Base-by-base conservation (phyloP, 352 stramenopile genomes). In the Pythium monospermum region DNA sequence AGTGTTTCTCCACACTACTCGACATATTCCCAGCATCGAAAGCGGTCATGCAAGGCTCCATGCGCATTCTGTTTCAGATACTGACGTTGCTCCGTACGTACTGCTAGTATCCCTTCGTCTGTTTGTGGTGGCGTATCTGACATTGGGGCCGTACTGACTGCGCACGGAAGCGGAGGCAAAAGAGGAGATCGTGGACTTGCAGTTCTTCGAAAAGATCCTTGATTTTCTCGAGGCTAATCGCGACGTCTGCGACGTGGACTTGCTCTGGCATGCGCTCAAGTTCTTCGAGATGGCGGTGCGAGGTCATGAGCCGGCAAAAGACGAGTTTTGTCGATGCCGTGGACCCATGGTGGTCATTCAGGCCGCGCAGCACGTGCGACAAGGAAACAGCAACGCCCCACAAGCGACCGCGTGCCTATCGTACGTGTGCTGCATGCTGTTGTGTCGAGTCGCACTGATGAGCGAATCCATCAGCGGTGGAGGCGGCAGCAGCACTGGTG, bases 211-310 rank as follows among this genome's bases (percentile, higher is more conserved):
- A 22, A 66, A 65, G 36, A 35, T 61, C 3, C 46, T 83, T 11
- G 60, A 66, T 16, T 56, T 71, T 32, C 45, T 86, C 12, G 62
- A 75, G 21, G 21, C 59, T 27, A 49, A 59, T 23, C 50, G 36
- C 19, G 32, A 57, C 41, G 32, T 43, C 23, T 53, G 40, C 19
- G 47, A 67, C 28, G 66, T 70, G 18, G 55, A 75, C 48, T 28
- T 64, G 27, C 59, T 77, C n/a, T 86, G 75, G 72, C 68, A 86
- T 32, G 58, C 67, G 12, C 42, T 71, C 59, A 83, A 82, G 57
- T 69, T 83, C 19, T 25, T 83, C 12, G 75, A 86, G 51, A 38
- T 82, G 5, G 49, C 35, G 3, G 40, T 64, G 27, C 72, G 72
- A 30, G 43, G 71, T 18, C 69, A 69, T 31, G 74, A 83, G 18